These are phyloP conservation scores for Podospora tetraspora DNA, from an alignment of 495 filamentous ascomycete genomes.

Conservation along the genomic window DNA sequence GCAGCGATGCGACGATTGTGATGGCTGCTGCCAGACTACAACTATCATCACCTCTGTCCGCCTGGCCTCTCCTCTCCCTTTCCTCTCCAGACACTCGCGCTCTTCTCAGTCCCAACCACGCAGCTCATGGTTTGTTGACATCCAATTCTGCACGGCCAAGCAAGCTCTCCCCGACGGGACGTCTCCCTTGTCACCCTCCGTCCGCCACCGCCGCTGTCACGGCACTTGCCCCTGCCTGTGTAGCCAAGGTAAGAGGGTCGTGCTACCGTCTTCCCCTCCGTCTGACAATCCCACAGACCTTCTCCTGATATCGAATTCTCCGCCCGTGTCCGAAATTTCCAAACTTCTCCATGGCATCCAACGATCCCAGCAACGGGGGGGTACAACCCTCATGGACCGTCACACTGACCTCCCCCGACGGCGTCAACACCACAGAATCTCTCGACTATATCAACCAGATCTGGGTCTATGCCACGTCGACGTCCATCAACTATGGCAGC, in stretches of 20 bases:
- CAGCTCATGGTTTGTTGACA: not conserved
- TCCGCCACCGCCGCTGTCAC: not conserved
- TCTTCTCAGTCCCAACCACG: not conserved
- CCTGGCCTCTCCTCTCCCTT: not conserved
- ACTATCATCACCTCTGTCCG: not conserved
- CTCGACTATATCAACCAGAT: conserved; percentile 48
- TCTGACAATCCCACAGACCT: not conserved
- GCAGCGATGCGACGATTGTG: not conserved
- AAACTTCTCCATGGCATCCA: not conserved
- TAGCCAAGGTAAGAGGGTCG: not conserved
- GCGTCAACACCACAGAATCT: conserved; percentile 39
- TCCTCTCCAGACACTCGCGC: not conserved
- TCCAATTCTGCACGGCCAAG: not conserved
- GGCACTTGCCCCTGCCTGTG: not conserved
- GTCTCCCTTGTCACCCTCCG: not conserved
- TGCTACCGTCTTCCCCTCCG: not conserved
- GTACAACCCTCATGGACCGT: not conserved
- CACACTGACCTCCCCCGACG: not conserved
- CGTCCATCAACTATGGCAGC: conserved; percentile 62
- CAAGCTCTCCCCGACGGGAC: not conserved
- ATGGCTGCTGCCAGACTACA: not conserved
- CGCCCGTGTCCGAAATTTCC: not conserved
- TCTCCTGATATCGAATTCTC: not conserved
- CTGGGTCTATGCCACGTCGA: conserved; percentile 36
- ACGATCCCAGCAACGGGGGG: not conserved